Base-by-base conservation (phyloP, 208 protist species). In the Trypanosoma brucei region DNA sequence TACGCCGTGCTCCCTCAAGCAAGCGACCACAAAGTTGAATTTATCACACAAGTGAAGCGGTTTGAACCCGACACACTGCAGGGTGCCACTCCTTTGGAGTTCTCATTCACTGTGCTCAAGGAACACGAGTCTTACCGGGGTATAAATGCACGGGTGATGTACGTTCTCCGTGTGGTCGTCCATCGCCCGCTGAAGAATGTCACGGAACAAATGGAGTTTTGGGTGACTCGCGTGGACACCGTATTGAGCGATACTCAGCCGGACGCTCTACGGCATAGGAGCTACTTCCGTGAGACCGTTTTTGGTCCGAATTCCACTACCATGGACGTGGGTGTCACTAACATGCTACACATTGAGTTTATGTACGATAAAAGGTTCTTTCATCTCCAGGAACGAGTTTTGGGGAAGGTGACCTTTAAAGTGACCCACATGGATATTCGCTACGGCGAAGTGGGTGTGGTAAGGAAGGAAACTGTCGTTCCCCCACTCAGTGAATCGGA, bases 291-390 rank as follows among this genome's bases (percentile, higher is more conserved):
- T 31, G 84, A 92, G 56, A 91, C 78, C 13, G 78, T 75, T 50
- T 92, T 93, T 64, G 76, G 76, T 37, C 58, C 72, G 30, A 62
- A 81, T 46, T 86, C 84, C 3, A 75, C 85, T 31, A 55, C 75
- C 0, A 94, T 94, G 86, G 87, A 94, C 22, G 88, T 97, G 2
- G 89, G 89, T 46, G 87, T 97, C 5, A 85, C 86, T 40, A 72
- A 92, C 58, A 36, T 82, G 8, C 79, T 97, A 45, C 92, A 97
- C 62, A 95, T 97, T 78, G 89, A 95, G 68, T 96, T 97, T 54
- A 79, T 82, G 55, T 95, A 93, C 70, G 64, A 90, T 69, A 92
- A 92, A 63, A 76, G 80, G 59, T 65, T 78, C 4, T 95, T 91
- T 70, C 86, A 93, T 63, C 64, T 92, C 42, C 36, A 53, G 11